These are phyloP conservation scores for Colletotrichum simmondsii DNA, from an alignment of 2,329 filamentous ascomycete genomes.

Conservation along the genomic window DNA sequence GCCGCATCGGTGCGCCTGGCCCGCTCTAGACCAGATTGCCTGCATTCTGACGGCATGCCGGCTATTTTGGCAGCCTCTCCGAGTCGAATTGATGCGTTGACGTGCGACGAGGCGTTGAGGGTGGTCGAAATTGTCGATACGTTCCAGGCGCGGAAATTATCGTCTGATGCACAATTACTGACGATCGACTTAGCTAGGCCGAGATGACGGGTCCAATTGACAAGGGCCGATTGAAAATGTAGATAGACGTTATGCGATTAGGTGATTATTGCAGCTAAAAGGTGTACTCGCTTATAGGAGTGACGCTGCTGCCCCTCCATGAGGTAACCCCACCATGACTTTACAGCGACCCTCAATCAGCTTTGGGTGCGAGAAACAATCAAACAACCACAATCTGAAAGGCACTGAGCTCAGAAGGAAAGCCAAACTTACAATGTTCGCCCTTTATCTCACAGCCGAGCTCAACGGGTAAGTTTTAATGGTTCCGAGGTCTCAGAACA, in stretches of 20 bases:
- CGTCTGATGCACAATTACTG: conserved; percentile 14
- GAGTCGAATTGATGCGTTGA: conserved; percentile 20
- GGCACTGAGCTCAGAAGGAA: neutral
- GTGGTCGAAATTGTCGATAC: neutral
- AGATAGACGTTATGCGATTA: neutral
- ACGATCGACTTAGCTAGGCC: neutral
- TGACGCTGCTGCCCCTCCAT: conserved; percentile 32
- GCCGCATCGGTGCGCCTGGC: conserved; percentile 71
- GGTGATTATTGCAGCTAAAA: neutral
- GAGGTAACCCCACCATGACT: conserved; percentile 23
- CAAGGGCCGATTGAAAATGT: conserved; percentile 1
- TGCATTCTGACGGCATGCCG: conserved; percentile 67
- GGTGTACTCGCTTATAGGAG: conserved; percentile 9
- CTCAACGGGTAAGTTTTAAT: conserved; percentile 68
- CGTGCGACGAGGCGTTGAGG: neutral
- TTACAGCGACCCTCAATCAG: conserved; percentile 3
- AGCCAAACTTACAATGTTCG: conserved; percentile 65
- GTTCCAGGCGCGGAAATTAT: conserved; percentile 16
- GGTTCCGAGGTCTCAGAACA: neutral
- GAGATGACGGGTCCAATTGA: conserved; percentile 15
- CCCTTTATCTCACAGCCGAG: conserved; percentile 75
- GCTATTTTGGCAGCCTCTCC: conserved; percentile 29
- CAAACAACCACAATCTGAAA: neutral
- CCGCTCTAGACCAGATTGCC: conserved; percentile 74
- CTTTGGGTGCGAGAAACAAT: neutral